Base-by-base conservation (phyloP, 208 protist genomes). In the Leishmania guyanensis region DNA sequence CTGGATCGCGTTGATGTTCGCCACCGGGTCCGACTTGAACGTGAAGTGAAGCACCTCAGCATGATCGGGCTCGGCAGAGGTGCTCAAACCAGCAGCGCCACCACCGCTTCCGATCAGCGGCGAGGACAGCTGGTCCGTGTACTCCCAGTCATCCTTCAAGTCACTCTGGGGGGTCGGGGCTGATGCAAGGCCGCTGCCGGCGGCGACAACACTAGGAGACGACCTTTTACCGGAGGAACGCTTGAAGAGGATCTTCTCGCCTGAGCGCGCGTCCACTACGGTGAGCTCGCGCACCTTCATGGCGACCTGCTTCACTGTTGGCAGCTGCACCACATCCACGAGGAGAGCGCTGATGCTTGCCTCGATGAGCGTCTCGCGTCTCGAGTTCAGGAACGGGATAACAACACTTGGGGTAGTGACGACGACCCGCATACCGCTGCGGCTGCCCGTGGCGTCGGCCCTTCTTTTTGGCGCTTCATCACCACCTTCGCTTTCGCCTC, bases 321-420 rank as follows among this genome's bases (percentile, higher is more conserved):
- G 82, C 48, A 94, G 72, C 43, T 74, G 74, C 68, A 90, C 80
- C 17, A 93, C 85, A 77, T 97, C 94, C 3, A 91, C 85, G 48
- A 93, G 79, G n/a, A 97, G 69, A 2, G 91, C 89, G 14, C 69
- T 86, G 51, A 95, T 86, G 66, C 89, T 84, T 20, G 92, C 94
- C 77, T 97, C 91, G 83, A 92, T 85, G 14, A 97, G 84, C 54
- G 84, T 85, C 62, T 87, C 84, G 20, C 90, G 88, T 50, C 78
- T 75, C 5, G 85, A 88, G 22, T 91, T 95, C 51, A 97, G 73
- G 74, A 97, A 94, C 6, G 92, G 94, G 6, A 97, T 88, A 22
- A 87, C 84, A 16, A 95, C 91, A n/a, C 80, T 87, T 36, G 91
- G 91, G 3, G 92, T 97, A 1, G 82, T 93, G 33, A 97, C 80